phyloP scores from a whole-genome alignment of 106 monocot species.

The Acanthochlamys bracteata region DNA sequence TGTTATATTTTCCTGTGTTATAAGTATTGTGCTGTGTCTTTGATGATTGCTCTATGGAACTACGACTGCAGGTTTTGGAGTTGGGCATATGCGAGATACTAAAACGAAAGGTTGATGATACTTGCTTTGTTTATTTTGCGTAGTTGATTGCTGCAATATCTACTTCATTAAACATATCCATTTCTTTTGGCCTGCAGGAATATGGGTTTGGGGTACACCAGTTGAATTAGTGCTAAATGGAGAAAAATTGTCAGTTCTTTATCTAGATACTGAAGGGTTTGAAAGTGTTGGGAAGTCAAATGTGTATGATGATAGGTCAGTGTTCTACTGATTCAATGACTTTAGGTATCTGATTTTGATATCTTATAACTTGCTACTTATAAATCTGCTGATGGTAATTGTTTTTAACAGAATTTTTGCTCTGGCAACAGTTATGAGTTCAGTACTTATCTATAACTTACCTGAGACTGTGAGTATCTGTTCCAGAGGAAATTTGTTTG shows the following conservation, averaged over 20 bases:
- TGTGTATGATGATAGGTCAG: conserved; percentile 98
- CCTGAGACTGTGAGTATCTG: conserved; percentile 64
- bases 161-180: too few species aligned
- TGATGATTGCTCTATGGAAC: neutral
- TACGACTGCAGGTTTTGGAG: conserved; percentile 79
- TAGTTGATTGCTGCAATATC: neutral
- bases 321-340: neutral
- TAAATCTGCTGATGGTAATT: neutral
- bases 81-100: conserved; percentile 99
- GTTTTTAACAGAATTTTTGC: conserved; percentile 77
- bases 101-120: conserved; percentile 86
- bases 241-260: conserved; percentile 74
- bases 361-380: neutral
- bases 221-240: conserved; percentile 79
- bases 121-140: neutral
- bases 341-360: neutral
- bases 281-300: conserved; percentile 99
- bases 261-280: conserved; percentile 98
- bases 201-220: conserved; percentile 98
- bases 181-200: conserved; percentile 38
- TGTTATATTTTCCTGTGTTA: neutral
- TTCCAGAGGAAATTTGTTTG: neutral
- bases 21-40: neutral
- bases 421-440: conserved; percentile 86
- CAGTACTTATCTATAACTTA: conserved; percentile 76